Evolutionary conservation across 2,329 filamentous ascomycete species (phyloP).

Genomic region (Cladosporium sp.): DNA sequence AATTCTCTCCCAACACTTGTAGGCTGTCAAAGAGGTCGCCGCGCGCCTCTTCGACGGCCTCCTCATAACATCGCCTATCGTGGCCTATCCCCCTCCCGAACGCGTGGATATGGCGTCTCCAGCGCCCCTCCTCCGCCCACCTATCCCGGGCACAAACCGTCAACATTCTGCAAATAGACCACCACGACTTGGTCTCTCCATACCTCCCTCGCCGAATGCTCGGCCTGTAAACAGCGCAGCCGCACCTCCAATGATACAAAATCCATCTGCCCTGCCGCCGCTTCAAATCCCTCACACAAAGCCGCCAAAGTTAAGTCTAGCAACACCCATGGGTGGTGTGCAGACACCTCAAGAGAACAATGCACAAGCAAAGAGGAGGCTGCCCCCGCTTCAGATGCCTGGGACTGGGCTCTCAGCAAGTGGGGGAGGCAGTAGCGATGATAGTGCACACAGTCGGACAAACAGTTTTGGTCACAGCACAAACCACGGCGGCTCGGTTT

Average conservation of each 20-base stretch:
- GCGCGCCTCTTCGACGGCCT: conserved; percentile 27
- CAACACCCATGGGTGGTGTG: conserved; percentile 81
- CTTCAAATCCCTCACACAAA: conserved; percentile 51
- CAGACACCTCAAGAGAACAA: conserved; percentile 61
- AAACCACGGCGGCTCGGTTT: conserved; percentile 73
- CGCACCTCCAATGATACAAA: conserved; percentile 32
- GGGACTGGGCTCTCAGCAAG: conserved; percentile 57
- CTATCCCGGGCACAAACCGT: conserved; percentile 65
- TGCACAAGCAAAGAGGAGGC: conserved; percentile 43
- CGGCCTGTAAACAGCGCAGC: conserved; percentile 58
- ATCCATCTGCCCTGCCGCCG: conserved; percentile 28
- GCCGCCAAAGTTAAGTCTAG: conserved; percentile 75
- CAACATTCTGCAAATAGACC: conserved; percentile 33
- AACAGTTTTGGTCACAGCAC: conserved; percentile 76
- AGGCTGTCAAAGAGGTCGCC: conserved; percentile 28
- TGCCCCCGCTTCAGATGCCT: conserved; percentile 50
- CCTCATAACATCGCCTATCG: conserved; percentile 22
- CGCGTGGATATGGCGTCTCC: conserved; percentile 63
- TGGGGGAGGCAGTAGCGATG: conserved; percentile 64
- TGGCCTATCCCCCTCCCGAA: conserved; percentile 26
- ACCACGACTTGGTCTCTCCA: conserved; percentile 80
- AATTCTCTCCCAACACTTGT: not conserved
- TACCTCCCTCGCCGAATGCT: conserved; percentile 78
- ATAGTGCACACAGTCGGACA: conserved; percentile 76
- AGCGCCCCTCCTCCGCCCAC: conserved; percentile 75